Base-by-base conservation (phyloP, 106 monocot genomes). In the Posidonia australis region DNA sequence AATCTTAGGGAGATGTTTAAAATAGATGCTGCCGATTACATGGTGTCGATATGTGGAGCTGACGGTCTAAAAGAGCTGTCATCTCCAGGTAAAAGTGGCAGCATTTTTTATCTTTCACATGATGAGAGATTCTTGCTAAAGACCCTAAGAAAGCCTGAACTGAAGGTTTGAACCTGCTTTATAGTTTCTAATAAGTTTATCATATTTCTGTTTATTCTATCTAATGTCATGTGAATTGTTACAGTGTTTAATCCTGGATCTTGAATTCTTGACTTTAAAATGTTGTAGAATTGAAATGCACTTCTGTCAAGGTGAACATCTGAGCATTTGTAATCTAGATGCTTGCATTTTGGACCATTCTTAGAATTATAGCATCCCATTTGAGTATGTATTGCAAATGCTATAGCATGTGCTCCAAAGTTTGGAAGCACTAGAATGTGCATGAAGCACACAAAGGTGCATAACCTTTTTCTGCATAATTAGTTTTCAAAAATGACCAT, bases 31-130 rank as follows among this genome's bases (percentile, higher is more conserved):
- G 89, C 93, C 13, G 89, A 94, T 68, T 94, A 94, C 70, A 94
- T 94, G 93, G 86, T 94, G 76, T 94, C 93, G 21, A 76, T 94
- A 54, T 94, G 93, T 76, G 93, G 89, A 0, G 71, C 77, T 58
- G 84, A 86, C 71, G 79, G 81, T 70, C 67, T 94, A 22, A 94
- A 89, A 73, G 93, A 89, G 77, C 76, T 94, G 43, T 89, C 93
- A 77, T 94, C 93, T 49, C 93, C 93, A 13, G 93, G 93, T 51
- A 94, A 94, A 94, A 94, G 93, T 74, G 93, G 89, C 62, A 86
- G 86, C 64, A 94, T 94, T 66, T 94, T 94, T 75, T 94, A 89
- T 86, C 83, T 94, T 54, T 94, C 93, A 19, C 89, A 94, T 70
- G 93, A 94, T 80, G 89, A 94, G 70, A 83, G 93, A 70, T 94